Evolutionary conservation across 345 rosid species (phyloP), one percentile per base, ranked within the genome.

Genomic region (Dimocarpus longan): DNA sequence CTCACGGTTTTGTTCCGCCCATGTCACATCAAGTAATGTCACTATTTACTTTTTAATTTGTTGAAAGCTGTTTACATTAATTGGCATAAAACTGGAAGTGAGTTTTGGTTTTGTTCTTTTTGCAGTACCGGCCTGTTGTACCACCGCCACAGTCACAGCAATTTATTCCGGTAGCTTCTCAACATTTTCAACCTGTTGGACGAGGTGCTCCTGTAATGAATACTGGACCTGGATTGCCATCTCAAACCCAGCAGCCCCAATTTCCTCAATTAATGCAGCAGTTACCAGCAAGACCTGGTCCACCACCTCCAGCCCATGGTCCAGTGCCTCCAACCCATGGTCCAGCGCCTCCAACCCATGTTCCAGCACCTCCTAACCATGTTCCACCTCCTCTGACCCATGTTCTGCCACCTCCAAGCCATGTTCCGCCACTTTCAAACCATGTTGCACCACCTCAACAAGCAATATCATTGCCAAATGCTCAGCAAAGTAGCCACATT

Each of bases 81-180:
- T 70, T 60, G 24, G 67, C 28, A 44, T 44, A 64, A 64, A 28
- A 54, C 42, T 71, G 13, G n/a, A 54, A 67, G 64, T 73, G 66
- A 48, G 39, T 19, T 70, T 66, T 59, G 15, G 44, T 44, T n/a
- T 24, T 64, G 46, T 52, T 42, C 5, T 9, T 44, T 82, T 76
- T 87, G 83, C 89, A 95, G 98, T 89, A 90, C 78, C 93, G 91
- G 79, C 91, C 91, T 43, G 82, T 80, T 44, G 87, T 85, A 83
- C 94, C 90, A 39, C 79, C 85, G 28, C 92, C 89, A 32, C 97
- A 83, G 83, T 57, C 90, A 28, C 95, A 88, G 75, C 98, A 93
- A 76, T 90, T 88, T 84, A 83, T 87, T 70, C 86, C 89, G 13
- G 82, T 84, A 82, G 73, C 87, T 85, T 83, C 98, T 80, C 97